A percentile compares a stretch with the other conserved stretches of the same genome.
These are phyloP conservation scores for Aspergillus terreus DNA, from an alignment of 2,329 filamentous ascomycete species.

Conservation along the genomic window DNA sequence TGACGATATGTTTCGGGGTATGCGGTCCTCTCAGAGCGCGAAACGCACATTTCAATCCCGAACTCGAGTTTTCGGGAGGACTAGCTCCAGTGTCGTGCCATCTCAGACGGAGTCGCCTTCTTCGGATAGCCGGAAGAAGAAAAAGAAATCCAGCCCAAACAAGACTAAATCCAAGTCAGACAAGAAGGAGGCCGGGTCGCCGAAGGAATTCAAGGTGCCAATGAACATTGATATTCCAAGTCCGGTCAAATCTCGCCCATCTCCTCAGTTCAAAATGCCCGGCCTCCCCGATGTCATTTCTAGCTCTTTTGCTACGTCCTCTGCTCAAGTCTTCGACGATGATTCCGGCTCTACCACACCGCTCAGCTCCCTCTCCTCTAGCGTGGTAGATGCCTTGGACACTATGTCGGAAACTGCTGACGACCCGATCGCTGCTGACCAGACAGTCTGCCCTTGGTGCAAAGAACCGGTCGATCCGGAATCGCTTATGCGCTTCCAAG, in stretches of 20 bases:
- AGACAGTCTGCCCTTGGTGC: constrained; percentile 62
- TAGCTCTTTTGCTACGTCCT: constrained; percentile 23
- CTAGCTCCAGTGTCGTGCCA: constrained; percentile 14
- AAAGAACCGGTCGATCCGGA: constrained; percentile 54
- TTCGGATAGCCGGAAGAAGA: constrained; percentile 6
- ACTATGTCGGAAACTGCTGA: constrained; percentile 11
- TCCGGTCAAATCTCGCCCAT: constrained; percentile 7
- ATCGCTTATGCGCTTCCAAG: constrained; percentile 52
- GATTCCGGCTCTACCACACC: constrained; percentile 30
- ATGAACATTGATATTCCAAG: constrained; percentile 19
- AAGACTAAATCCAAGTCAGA: constrained; percentile 3
- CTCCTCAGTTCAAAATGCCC: constrained; percentile 24
- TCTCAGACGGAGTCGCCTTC: constrained; percentile 7
- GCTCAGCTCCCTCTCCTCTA: constrained; percentile 26
- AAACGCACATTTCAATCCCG: constrained; percentile 17
- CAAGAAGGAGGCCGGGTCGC: constrained; percentile 11
- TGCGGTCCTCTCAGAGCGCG: constrained; percentile 8
- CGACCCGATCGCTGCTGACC: constrained; percentile 4
- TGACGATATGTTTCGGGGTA: constrained; percentile 3
- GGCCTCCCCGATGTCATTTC: constrained; percentile 19
- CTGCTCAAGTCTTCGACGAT: constrained; percentile 22
- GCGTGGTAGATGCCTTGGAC: constrained; percentile 15
- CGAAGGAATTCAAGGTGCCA: constrained; percentile 21
- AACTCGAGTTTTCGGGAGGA: constrained; percentile 10
- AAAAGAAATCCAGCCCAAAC: constrained; percentile 4